These are phyloP conservation scores for Allodekkera sacchari DNA, from an alignment of 805 yeast genomes.

Conservation along the genomic window DNA sequence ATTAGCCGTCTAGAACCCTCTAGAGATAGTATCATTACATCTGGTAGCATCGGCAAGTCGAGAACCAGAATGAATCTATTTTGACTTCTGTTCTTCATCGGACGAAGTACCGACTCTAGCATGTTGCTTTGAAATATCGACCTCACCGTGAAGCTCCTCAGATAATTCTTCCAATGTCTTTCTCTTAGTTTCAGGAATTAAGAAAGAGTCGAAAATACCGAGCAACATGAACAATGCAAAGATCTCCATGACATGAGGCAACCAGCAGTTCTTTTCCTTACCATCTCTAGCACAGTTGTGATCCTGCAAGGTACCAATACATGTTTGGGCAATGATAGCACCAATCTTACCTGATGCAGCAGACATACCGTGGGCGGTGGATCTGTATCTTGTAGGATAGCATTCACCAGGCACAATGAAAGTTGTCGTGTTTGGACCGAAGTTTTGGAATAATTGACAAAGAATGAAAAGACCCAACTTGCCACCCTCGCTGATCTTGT, in stretches of 20 bases:
- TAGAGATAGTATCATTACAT: too few relatives aligned
- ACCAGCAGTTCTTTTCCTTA: constrained; percentile 56
- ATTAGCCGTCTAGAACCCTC: too few relatives aligned
- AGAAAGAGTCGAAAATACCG: constrained; percentile 57
- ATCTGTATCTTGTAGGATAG: constrained; percentile 93
- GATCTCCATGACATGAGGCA: constrained; percentile 90
- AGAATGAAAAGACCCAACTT: constrained; percentile 70
- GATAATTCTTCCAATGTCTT: constrained; percentile 78
- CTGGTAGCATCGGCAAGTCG: too few relatives aligned
- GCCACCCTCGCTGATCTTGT: constrained; percentile 59
- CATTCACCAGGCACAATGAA: constrained; percentile 87
- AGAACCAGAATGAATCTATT: too few relatives aligned
- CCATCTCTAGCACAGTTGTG: constrained; percentile 61
- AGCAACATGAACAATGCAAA: constrained; percentile 86
- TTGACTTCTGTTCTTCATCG: constrained; percentile 19
- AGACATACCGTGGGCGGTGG: constrained; percentile 90
- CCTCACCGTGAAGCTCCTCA: constrained; percentile 78
- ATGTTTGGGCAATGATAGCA: constrained; percentile 86
- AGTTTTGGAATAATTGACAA: constrained; percentile 82
- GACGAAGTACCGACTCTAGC: constrained; percentile 15
- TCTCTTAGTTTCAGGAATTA: constrained; percentile 88
- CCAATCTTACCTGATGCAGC: constrained; percentile 92
- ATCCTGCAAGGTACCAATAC: constrained; percentile 74
- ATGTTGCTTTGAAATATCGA: constrained; percentile 30
- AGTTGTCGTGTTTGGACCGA: constrained; percentile 91